phyloP scores from a whole-genome alignment of 108 stramenopile species.

The Aureococcus anophagefferens region DNA sequence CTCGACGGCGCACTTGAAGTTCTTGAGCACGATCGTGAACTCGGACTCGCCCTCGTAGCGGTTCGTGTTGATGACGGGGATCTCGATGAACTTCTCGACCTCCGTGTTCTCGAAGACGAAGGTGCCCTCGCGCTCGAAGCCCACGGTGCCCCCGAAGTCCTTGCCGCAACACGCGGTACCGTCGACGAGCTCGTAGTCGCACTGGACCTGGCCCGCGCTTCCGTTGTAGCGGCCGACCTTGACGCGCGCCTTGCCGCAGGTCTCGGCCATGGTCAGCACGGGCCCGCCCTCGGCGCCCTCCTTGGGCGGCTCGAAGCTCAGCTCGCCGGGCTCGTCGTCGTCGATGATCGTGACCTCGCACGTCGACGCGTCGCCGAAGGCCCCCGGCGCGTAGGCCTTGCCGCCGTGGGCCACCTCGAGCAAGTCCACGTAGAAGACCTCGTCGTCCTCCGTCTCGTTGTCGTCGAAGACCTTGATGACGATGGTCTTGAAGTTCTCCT shows the following conservation, averaged over 20 bases:
- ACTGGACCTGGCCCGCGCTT: constrained; percentile 1
- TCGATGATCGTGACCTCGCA: constrained; percentile 30
- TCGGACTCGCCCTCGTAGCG: constrained; percentile 9
- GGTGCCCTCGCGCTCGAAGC: too few species aligned
- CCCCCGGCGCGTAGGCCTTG: background rate
- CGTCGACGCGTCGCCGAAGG: background rate
- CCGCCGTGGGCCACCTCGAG: background rate
- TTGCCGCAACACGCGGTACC: constrained; percentile 6
- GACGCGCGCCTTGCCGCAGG: background rate
- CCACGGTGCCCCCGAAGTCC: constrained; percentile 13
- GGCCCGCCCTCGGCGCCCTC: background rate
- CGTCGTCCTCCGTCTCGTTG: constrained; percentile 19
- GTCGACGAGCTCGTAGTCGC: constrained; percentile 9
- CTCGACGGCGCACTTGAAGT: background rate
- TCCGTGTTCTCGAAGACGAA: constrained; percentile 13
- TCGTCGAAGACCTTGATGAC: constrained; percentile 21
- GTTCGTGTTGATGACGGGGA: constrained; percentile 10
- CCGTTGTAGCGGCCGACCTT: constrained; percentile 5
- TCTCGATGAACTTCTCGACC: constrained; percentile 13
- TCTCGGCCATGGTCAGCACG: constrained; percentile 7
- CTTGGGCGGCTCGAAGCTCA: constrained; percentile 5
- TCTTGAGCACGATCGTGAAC: constrained; percentile 14
- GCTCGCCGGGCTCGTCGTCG: constrained; percentile 25
- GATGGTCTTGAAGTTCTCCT: constrained; percentile 16
- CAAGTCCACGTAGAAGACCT: constrained; percentile 16